Base-by-base conservation (phyloP, 257 asterid genomes). In the Primulina tabacum region DNA sequence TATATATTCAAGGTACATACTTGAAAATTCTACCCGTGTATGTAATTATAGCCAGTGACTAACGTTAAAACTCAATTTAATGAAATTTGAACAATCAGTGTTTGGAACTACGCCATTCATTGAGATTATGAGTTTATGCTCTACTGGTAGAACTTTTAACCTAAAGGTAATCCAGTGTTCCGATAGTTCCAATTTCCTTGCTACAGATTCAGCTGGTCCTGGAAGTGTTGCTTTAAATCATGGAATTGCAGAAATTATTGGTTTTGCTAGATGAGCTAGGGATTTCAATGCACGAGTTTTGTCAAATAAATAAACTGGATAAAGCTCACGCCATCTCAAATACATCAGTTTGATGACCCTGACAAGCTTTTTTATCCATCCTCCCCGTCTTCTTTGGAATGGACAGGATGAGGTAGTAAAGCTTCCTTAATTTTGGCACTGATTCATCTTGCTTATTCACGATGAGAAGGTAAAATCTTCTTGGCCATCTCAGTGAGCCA, bases 51-150 rank as follows among this genome's bases (percentile, higher is more conserved):
- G 28, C n/a, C 37, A 21, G 21, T 12, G 38, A 21, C 20, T 29
- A 55, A 56, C 65, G 60, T 9, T 14, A 20, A 64, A 74, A 59
- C 18, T n/a, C 61, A n/a, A 16, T 71, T n/a, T 50, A 20, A 40
- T 70, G 66, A 60, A 32, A 1, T 52, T 26, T 69, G 73, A 66
- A 61, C 83, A 82, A 85, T 84, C 80, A 83, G 82, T 79, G 72
- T 80, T 81, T 18, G 87, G 80, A 76, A 85, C 87, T 12, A 82
- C 80, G 59, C 89, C 87, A 0, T 57, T 57, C 87, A 85, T 74
- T 82, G 79, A 55, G 89, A 85, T 78, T 84, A 82, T 67, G 79
- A 40, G 47, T 62, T 76, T 62, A 60, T 55, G 69, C n/a, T n/a
- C n/a, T 72, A 18, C 67, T 72, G 85, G 78, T 70, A 78, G 78